Percentiles rank a stretch among this genome's conserved stretches.
These are phyloP conservation scores for Fusarium nodosum DNA, from an alignment of 2,329 filamentous ascomycete species.

Conservation along the genomic window DNA sequence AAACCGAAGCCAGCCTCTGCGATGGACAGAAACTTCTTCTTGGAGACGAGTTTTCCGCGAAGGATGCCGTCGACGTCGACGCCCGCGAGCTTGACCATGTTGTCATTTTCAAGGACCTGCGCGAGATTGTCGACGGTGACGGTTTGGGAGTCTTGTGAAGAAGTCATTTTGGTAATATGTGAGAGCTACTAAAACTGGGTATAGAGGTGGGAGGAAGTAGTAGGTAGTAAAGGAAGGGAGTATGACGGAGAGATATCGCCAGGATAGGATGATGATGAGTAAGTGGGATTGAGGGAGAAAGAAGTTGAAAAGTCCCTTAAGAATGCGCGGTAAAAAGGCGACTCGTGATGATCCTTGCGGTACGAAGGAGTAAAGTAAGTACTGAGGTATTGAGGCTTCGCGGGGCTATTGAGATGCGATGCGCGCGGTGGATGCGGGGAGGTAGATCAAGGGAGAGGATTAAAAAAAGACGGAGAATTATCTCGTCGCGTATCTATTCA, in stretches of 20 bases:
- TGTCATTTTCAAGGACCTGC: slow-evolving; percentile 76
- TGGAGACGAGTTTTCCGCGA: slow-evolving; percentile 90
- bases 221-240: slow-evolving; percentile 4
- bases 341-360: slow-evolving; percentile 1
- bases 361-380: not conserved
- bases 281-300: slow-evolving; percentile 1
- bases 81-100: slow-evolving; percentile 87
- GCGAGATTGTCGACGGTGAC: slow-evolving; percentile 76
- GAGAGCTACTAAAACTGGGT: slow-evolving; percentile 22
- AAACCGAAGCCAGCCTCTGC: slow-evolving; percentile 88
- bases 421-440: slow-evolving; percentile 19
- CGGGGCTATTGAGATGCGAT: slow-evolving; percentile 7
- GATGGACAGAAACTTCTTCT: slow-evolving; percentile 91
- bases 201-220: too few species aligned
- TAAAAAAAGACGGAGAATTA: not conserved
- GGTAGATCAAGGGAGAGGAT: not conserved
- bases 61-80: slow-evolving; percentile 89
- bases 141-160: slow-evolving; percentile 39
- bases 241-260: not conserved
- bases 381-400: slow-evolving; percentile 3
- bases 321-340: slow-evolving; percentile 1
- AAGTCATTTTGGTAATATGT: slow-evolving; percentile 47
- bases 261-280: not conserved
- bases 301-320: not conserved
- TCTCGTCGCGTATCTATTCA: not conserved